Evolutionary conservation across 306 rosid genomes (phyloP).

Genomic region (Echinosophora koreensis): DNA sequence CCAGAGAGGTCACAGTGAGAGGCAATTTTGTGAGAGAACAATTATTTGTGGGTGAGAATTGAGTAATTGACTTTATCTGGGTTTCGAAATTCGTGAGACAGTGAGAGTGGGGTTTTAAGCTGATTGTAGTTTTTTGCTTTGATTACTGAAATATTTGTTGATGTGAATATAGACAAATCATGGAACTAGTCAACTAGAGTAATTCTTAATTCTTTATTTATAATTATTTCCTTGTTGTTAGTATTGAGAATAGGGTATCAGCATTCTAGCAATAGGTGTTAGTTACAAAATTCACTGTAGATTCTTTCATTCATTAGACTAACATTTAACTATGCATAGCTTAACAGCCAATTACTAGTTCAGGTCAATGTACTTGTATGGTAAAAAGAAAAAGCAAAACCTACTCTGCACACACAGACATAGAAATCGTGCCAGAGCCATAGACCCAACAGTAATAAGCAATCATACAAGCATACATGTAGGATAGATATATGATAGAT

Average conservation of each 20-base stretch:
- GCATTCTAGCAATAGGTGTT: neutral
- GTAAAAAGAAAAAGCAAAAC: conserved; percentile 13
- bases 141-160: neutral
- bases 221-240: neutral
- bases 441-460: conserved; percentile 22
- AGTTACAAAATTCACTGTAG: neutral
- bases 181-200: no score
- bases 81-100: neutral
- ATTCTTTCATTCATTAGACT: conserved; percentile 17
- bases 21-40: no score
- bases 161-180: neutral
- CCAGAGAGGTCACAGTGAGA: no score
- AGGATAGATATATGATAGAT: conserved; percentile 23
- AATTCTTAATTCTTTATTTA: no score
- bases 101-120: neutral
- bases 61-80: neutral
- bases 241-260: neutral
- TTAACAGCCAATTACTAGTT: conserved; percentile 40
- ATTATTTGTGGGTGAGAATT: neutral
- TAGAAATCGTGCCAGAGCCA: conserved; percentile 34
- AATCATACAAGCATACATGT: conserved; percentile 48
- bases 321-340: conserved; percentile 1
- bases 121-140: neutral
- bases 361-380: conserved; percentile 38
- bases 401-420: conserved; percentile 50